Percentiles rank a stretch among this genome's conserved stretches.
These are phyloP conservation scores for Pneumocystis canis DNA, from an alignment of 1,139 yeast genomes.

Conservation along the genomic window DNA sequence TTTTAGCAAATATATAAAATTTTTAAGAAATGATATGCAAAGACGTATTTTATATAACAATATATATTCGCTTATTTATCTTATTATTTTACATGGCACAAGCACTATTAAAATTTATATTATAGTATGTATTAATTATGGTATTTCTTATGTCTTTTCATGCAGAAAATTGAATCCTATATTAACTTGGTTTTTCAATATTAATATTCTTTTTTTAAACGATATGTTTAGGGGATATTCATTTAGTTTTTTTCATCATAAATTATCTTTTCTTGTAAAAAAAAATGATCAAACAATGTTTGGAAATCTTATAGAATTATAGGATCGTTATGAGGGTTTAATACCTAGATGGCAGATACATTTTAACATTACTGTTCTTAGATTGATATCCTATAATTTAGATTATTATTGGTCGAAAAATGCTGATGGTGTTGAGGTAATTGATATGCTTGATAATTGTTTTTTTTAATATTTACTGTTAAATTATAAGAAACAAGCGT, in stretches of 20 bases:
- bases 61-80: conserved; percentile 51
- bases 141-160: conserved; percentile 34
- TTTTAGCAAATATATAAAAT: conserved; percentile 16
- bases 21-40: conserved; percentile 11
- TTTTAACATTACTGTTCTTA: conserved; percentile 71
- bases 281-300: background rate
- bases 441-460: background rate
- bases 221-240: conserved; percentile 47
- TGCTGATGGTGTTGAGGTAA: background rate
- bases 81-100: conserved; percentile 69
- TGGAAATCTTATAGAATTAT: background rate
- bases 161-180: conserved; percentile 13
- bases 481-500: conserved; percentile 11
- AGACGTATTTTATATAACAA: conserved; percentile 50
- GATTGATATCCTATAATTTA: conserved; percentile 68
- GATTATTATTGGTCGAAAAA: conserved; percentile 35
- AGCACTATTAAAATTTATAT: conserved; percentile 46
- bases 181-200: conserved; percentile 62
- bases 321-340: conserved; percentile 38
- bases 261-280: conserved; percentile 33
- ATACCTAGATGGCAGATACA: conserved; percentile 91
- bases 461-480: background rate
- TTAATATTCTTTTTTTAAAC: conserved; percentile 61
- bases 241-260: conserved; percentile 30
- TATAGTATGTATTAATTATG: conserved; percentile 43